A percentile compares a stretch with the other conserved stretches of the same genome.
Conservation (phyloP, 129 eudicot species). For the Ambrosia artemisiifolia region DNA sequence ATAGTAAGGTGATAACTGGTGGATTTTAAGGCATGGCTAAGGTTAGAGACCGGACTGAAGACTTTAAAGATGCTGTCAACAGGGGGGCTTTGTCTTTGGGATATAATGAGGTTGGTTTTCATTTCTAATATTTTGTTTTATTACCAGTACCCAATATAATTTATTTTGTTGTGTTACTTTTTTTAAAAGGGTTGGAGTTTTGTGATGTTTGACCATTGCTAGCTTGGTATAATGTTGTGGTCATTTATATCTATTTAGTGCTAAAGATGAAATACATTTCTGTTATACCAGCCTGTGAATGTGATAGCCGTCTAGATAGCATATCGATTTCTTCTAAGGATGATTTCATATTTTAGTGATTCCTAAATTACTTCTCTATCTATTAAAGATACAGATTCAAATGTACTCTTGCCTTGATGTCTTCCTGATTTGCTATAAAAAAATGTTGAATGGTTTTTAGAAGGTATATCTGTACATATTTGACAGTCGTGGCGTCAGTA, state of each 20-base stretch:
- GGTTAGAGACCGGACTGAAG: constrained; percentile 82
- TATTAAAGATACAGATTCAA: background rate
- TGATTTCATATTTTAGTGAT: background rate
- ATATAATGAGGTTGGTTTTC: constrained; percentile 58
- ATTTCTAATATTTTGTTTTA: background rate
- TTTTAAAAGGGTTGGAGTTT: background rate
- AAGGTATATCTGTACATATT: background rate
- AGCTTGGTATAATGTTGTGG: constrained; percentile 4
- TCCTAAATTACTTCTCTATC: background rate
- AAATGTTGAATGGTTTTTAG: background rate
- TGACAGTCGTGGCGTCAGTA: background rate
- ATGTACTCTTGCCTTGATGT: background rate
- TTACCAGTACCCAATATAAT: background rate
- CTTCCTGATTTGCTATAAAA: background rate
- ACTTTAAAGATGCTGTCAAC: constrained; percentile 87
- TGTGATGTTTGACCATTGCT: constrained; percentile 5
- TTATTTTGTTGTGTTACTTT: background rate
- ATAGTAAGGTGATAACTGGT: constrained; percentile 10
- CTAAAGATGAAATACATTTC: background rate
- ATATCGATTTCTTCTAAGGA: background rate
- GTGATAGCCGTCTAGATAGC: background rate
- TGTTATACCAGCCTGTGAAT: background rate
- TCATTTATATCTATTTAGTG: background rate
- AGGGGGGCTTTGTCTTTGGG: constrained; percentile 77
- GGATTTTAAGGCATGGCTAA: constrained; percentile 58